Evolutionary conservation across 495 filamentous ascomycete species (phyloP).

Genomic region (Neurospora sp.): DNA sequence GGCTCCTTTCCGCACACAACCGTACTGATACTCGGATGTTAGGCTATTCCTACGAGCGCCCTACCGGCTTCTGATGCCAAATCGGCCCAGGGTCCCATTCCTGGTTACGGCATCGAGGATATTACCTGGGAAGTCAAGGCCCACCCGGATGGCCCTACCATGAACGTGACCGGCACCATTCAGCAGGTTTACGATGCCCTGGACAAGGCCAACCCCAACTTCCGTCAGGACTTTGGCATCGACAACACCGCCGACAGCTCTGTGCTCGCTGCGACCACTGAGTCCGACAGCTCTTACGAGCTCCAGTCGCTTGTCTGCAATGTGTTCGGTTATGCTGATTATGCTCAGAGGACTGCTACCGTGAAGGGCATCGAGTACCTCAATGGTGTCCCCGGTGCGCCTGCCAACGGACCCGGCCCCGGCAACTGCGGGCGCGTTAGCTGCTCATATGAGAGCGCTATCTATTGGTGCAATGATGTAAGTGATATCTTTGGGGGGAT

Average conservation of each 20-base stretch:
- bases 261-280: background rate
- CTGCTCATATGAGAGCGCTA: conserved; percentile 14
- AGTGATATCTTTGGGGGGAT: background rate
- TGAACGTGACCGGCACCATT: conserved; percentile 10
- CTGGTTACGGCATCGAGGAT: conserved; percentile 3
- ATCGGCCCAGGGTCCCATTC: background rate
- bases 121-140: conserved; percentile 8
- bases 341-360: conserved; percentile 1
- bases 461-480: conserved; percentile 25
- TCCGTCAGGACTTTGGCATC: conserved; percentile 13
- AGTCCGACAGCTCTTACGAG: background rate
- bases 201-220: conserved; percentile 9
- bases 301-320: background rate
- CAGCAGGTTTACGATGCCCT: conserved; percentile 6
- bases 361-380: conserved; percentile 16
- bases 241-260: background rate
- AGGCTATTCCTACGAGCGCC: background rate
- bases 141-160: background rate
- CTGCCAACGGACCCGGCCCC: conserved; percentile 12
- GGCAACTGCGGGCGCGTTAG: conserved; percentile 15
- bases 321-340: background rate
- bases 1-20: background rate
- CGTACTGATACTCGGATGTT: background rate
- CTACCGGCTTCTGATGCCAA: background rate
- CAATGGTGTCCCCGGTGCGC: conserved; percentile 1